Evolutionary conservation across 768 basidiomycete genomes (phyloP).

Genomic region (Krasilnikovozyma curviuscula): DNA sequence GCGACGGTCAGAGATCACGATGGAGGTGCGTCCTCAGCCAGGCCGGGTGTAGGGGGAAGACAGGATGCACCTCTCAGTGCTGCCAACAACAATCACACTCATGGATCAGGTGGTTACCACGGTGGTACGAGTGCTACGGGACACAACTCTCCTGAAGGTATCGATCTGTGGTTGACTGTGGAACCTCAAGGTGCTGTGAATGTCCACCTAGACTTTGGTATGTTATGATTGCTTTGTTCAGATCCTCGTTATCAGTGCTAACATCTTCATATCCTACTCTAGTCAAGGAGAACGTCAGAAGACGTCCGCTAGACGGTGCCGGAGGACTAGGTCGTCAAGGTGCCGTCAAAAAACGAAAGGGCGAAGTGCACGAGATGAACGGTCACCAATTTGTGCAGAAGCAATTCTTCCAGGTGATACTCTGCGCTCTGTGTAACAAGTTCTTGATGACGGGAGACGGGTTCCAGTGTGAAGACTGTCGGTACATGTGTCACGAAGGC

Average conservation of each 20-base stretch:
- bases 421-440: slow-evolving; percentile 93
- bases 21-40: neutral
- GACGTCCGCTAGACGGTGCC: slow-evolving; percentile 69
- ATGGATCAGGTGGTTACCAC: neutral
- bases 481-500: slow-evolving; percentile 97
- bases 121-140: slow-evolving; percentile 36
- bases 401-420: slow-evolving; percentile 96
- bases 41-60: neutral
- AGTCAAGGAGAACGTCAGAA: slow-evolving; percentile 97
- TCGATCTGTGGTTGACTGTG: slow-evolving; percentile 92
- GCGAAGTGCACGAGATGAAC: slow-evolving; percentile 97
- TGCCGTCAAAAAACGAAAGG: slow-evolving; percentile 91
- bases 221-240: slow-evolving; percentile 29
- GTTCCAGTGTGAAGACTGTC: slow-evolving; percentile 99
- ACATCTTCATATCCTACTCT: slow-evolving; percentile 1
- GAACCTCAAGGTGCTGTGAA: slow-evolving; percentile 90
- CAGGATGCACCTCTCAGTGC: neutral
- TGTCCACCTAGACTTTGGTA: slow-evolving; percentile 78
- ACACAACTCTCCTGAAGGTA: slow-evolving; percentile 39
- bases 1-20: slow-evolving; percentile 20
- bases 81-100: neutral
- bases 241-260: too few species aligned
- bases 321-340: slow-evolving; percentile 93
- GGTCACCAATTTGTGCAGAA: slow-evolving; percentile 94
- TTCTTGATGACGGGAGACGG: slow-evolving; percentile 92